A percentile compares a stretch with the other conserved stretches of the same genome.
Evolutionary conservation across 2,329 filamentous ascomycete genomes (phyloP).

Genomic region (Aspergillus sp.): DNA sequence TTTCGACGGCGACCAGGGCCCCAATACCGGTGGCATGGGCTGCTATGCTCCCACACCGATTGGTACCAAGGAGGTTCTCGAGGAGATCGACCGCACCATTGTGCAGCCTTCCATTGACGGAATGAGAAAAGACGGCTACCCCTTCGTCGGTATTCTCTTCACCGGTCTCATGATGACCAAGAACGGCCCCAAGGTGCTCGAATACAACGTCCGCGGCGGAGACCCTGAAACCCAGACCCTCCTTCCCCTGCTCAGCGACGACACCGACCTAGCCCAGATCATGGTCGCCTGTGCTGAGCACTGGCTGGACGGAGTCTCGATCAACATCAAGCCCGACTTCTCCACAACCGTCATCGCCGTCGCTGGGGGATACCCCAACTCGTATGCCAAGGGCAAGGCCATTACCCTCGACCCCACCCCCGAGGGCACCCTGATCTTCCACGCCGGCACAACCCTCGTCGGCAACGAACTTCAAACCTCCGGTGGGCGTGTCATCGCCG

Average conservation of each 20-base stretch:
- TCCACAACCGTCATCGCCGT: conserved; percentile 92
- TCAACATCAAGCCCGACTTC: conserved; percentile 63
- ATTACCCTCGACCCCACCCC: conserved; percentile 52
- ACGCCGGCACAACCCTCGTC: conserved; percentile 72
- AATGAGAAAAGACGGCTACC: conserved; percentile 68
- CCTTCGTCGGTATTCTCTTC: conserved; percentile 40
- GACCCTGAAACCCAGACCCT: conserved; percentile 89
- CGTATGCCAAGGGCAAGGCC: conserved; percentile 70
- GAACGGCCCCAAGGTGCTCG: conserved; percentile 70
- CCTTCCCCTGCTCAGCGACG: conserved; percentile 65
- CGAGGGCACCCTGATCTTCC: conserved; percentile 69
- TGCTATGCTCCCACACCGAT: conserved; percentile 90
- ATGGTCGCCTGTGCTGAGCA: conserved; percentile 79
- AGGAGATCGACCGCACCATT: conserved; percentile 70
- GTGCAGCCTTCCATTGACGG: conserved; percentile 85
- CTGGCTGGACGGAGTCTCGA: conserved; percentile 61
- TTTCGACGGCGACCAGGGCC: conserved; percentile 79
- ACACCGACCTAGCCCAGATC: conserved; percentile 79
- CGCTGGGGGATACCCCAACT: conserved; percentile 80
- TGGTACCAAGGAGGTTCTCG: conserved; percentile 66
- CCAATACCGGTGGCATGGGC: conserved; percentile 96
- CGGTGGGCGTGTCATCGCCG: conserved; percentile 87
- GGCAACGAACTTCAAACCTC: conserved; percentile 63
- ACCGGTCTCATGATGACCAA: conserved; percentile 85
- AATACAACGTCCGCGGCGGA: conserved; percentile 91